Evolutionary conservation across 1,284 basidiomycete genomes (phyloP), one percentile per base, ranked within the genome.

Genomic region (Puccinia novopanici): DNA sequence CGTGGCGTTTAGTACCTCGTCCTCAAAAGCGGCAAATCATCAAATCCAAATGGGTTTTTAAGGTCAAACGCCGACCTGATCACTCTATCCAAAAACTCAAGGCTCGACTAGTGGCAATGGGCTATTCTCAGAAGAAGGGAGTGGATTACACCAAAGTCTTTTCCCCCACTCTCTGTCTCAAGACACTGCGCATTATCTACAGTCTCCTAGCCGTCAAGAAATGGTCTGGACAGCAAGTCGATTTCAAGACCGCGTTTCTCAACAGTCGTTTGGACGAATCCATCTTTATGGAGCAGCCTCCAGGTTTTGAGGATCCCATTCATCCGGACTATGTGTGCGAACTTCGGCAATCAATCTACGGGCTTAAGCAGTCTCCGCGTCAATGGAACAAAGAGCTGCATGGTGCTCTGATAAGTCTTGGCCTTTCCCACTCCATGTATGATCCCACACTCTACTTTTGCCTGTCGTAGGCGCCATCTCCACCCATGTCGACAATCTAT

Each of bases 101-200:
- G n/a, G n/a, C n/a, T n/a, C n/a, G n/a, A n/a, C n/a, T n/a, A n/a
- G n/a, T n/a, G n/a, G n/a, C n/a, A n/a, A 45, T 45, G 42, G 42
- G 42, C 15, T 45, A 45, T 15, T 45, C 42, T 45, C 42, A 45
- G 40, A 17, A 45, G 13, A 15, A 55, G 2, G 82, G 82, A 27
- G 45, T 75, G 12, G 80, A 82, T 42, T 82, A 82, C 57, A 27
- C 70, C 34, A 77, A 82, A 30, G 81, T 81, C 0, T 82, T 70
- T 40, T 55, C 54, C 5, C 54, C n/a, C 5, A 55, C 54, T 4
- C 54, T 55, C 3, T 24, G 6, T 24, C n/a, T n/a, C n/a, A n/a
- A n/a, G n/a, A n/a, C n/a, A n/a, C n/a, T n/a, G n/a, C n/a, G n/a
- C n/a, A n/a, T 55, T 24, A 55, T 55, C n/a, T 24, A 2, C 27